Conservation (phyloP, 257 asterid genomes). For the Solanum paucissectum region DNA sequence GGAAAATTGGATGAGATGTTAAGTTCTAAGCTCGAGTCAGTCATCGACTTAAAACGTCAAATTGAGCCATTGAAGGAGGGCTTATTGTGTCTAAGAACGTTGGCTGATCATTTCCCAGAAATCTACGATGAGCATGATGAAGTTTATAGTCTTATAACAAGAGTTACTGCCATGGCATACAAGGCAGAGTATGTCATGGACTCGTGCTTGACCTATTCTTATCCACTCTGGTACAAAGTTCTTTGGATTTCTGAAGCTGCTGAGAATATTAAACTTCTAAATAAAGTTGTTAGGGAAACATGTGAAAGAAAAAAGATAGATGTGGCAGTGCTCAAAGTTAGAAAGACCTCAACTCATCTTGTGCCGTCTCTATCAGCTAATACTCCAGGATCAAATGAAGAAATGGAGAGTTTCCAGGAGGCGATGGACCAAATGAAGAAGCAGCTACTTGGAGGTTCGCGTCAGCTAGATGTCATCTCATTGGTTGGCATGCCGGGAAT, state of each 20-base stretch:
- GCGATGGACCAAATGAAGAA: no score
- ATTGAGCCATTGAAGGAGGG: background rate
- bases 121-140: background rate
- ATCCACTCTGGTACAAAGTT: background rate
- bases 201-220: background rate
- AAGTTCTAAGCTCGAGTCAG: background rate
- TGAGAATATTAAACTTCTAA: background rate
- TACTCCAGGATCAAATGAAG: no score
- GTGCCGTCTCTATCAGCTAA: background rate
- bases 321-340: background rate
- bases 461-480: no score
- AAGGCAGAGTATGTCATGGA: background rate
- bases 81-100: background rate
- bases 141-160: background rate
- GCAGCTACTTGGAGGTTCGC: no score
- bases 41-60: background rate
- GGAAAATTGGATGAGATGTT: background rate
- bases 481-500: no score
- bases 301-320: background rate
- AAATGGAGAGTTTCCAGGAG: no score
- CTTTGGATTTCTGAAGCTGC: background rate
- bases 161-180: background rate
- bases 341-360: background rate
- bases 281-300: background rate
- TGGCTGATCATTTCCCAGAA: background rate